Conservation (phyloP, 2,329 filamentous ascomycete species). For the Metarhizium rileyi region DNA sequence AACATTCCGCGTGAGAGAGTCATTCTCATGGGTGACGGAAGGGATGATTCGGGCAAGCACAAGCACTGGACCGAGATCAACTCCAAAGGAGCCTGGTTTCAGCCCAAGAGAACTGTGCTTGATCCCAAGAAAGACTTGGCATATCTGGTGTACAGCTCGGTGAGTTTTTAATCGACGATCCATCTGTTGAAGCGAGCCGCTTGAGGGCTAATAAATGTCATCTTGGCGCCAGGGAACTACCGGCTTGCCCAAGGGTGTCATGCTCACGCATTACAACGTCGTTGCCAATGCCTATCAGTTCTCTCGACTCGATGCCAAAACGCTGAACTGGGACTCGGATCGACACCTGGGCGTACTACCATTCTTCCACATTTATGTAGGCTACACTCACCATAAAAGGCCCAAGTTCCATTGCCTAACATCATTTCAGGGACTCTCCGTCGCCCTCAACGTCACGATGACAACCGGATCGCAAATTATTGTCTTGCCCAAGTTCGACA, state of each 20-base stretch:
- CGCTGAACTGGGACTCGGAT: slow-evolving; percentile 54
- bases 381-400: slow-evolving; percentile 13
- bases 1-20: slow-evolving; percentile 65
- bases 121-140: slow-evolving; percentile 64
- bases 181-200: background rate
- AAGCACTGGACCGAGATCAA: slow-evolving; percentile 66
- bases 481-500: slow-evolving; percentile 65
- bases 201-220: background rate
- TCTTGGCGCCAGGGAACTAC: slow-evolving; percentile 81
- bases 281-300: slow-evolving; percentile 61
- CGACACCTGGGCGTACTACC: slow-evolving; percentile 70
- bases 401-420: background rate
- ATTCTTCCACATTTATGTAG: slow-evolving; percentile 85
- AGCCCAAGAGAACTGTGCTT: slow-evolving; percentile 47
- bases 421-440: slow-evolving; percentile 19
- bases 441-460: slow-evolving; percentile 20
- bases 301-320: slow-evolving; percentile 40
- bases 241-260: slow-evolving; percentile 83
- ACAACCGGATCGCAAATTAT: slow-evolving; percentile 62
- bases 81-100: slow-evolving; percentile 43
- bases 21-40: slow-evolving; percentile 63
- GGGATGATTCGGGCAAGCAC: slow-evolving; percentile 46
- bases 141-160: slow-evolving; percentile 76
- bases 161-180: slow-evolving; percentile 11
- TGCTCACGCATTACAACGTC: slow-evolving; percentile 75